Conservation (phyloP, 2,329 filamentous ascomycete genomes). For the Ascocoryne sarcoides region DNA sequence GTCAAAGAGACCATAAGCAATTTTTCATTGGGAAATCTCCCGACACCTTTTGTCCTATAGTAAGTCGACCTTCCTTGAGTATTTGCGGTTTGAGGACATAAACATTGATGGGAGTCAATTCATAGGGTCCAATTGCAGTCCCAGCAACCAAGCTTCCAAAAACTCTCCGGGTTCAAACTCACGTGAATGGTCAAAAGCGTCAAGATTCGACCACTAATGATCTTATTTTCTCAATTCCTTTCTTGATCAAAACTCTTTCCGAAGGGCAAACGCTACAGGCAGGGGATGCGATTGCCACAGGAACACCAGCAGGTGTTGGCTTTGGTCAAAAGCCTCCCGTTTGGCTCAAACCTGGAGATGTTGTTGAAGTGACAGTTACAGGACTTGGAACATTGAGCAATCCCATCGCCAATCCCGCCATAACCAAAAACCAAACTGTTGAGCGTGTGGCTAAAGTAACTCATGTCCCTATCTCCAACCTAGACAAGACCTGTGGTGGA, state of each 20-base stretch:
- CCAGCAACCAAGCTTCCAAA: conserved; percentile 36
- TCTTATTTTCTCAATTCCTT: conserved; percentile 41
- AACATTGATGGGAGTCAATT: too few species aligned
- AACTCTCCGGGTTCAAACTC: conserved; percentile 32
- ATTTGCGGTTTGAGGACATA: too few species aligned
- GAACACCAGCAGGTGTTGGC: conserved; percentile 40
- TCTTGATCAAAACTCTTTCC: conserved; percentile 38
- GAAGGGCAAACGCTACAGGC: conserved; percentile 41
- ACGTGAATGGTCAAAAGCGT: conserved; percentile 41
- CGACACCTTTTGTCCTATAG: conserved; percentile 48
- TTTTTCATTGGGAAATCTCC: conserved; percentile 50
- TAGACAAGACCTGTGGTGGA: conserved; percentile 24
- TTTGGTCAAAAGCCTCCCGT: conserved; percentile 36
- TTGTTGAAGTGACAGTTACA: conserved; percentile 33
- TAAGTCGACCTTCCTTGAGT: too few species aligned
- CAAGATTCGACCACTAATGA: conserved; percentile 40
- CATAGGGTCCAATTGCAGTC: conserved; percentile 42
- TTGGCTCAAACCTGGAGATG: conserved; percentile 34
- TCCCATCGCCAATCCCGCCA: conserved; percentile 23
- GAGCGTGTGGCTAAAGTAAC: conserved; percentile 18
- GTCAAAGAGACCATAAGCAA: conserved; percentile 52
- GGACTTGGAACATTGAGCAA: conserved; percentile 36
- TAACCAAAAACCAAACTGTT: conserved; percentile 23
- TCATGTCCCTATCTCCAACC: conserved; percentile 27
- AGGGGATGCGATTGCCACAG: conserved; percentile 43